A percentile compares a stretch with the other conserved stretches of the same genome.
phyloP scores from a whole-genome alignment of 2,329 filamentous ascomycete genomes.

The Colletotrichum sp. region DNA sequence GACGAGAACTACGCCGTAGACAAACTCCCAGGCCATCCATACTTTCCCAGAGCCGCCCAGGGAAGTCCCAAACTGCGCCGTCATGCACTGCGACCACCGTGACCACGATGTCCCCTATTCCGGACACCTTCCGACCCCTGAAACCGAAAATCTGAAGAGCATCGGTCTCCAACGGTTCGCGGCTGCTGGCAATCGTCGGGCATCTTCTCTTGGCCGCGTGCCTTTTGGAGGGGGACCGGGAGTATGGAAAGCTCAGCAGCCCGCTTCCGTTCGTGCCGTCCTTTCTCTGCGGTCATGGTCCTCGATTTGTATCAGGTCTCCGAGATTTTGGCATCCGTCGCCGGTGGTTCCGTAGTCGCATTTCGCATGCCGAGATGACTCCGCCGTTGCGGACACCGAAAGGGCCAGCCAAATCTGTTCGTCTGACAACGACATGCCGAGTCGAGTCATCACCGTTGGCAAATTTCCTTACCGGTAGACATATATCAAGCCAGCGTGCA shows the following conservation, averaged over 20 bases:
- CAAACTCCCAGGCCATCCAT: neutral
- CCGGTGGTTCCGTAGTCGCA: conserved; percentile 1
- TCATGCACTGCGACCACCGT: neutral
- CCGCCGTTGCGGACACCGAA: conserved; percentile 6
- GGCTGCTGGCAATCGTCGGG: neutral
- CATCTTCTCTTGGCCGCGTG: neutral
- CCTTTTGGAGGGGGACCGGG: neutral
- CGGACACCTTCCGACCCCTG: conserved; percentile 8
- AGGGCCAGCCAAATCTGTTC: neutral
- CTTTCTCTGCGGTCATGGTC: neutral
- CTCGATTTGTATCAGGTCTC: neutral
- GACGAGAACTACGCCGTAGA: neutral
- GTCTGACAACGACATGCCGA: neutral
- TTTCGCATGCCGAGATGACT: neutral
- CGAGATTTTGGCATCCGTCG: neutral
- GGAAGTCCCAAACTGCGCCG: neutral
- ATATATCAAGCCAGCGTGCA: neutral
- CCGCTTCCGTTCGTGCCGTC: conserved; percentile 1
- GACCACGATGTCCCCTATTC: conserved; percentile 6
- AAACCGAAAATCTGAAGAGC: neutral
- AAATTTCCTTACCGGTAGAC: neutral
- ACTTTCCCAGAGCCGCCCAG: neutral
- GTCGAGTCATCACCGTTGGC: neutral
- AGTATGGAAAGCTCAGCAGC: neutral
- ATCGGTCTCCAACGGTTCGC: neutral